Conservation (phyloP, 2,329 filamentous ascomycete species). For the Blumeria hordei region DNA sequence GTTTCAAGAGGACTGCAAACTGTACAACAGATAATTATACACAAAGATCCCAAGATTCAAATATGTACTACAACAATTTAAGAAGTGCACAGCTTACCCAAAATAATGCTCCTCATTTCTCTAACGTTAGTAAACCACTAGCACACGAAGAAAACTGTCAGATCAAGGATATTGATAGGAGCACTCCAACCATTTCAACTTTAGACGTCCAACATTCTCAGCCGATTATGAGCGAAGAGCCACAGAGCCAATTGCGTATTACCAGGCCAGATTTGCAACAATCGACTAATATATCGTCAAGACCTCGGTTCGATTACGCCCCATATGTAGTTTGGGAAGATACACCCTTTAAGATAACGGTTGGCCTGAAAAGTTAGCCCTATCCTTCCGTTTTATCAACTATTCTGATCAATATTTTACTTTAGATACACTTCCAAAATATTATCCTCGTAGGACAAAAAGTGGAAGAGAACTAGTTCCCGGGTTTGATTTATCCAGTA, state of each 20-base stretch:
- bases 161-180: neutral
- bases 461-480: slow-evolving; percentile 13
- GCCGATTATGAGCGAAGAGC: neutral
- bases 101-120: neutral
- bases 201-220: slow-evolving; percentile 4
- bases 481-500: slow-evolving; percentile 12
- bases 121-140: neutral
- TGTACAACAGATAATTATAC: slow-evolving; percentile 5
- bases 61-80: neutral
- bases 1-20: slow-evolving; percentile 7
- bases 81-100: neutral
- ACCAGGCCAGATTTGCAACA: slow-evolving; percentile 10
- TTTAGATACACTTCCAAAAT: slow-evolving; percentile 14
- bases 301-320: slow-evolving; percentile 10
- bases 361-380: slow-evolving; percentile 13
- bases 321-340: slow-evolving; percentile 11
- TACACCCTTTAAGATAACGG: slow-evolving; percentile 8
- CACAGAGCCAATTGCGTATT: slow-evolving; percentile 6
- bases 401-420: neutral
- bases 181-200: neutral
- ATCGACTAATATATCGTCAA: slow-evolving; percentile 6
- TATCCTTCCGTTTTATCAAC: neutral
- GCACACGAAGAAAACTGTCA: neutral
- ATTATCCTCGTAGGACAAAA: slow-evolving; percentile 12
- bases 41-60: slow-evolving; percentile 6